phyloP scores from a whole-genome alignment of 129 eudicot genomes.

The Oenanthe sinensis region DNA sequence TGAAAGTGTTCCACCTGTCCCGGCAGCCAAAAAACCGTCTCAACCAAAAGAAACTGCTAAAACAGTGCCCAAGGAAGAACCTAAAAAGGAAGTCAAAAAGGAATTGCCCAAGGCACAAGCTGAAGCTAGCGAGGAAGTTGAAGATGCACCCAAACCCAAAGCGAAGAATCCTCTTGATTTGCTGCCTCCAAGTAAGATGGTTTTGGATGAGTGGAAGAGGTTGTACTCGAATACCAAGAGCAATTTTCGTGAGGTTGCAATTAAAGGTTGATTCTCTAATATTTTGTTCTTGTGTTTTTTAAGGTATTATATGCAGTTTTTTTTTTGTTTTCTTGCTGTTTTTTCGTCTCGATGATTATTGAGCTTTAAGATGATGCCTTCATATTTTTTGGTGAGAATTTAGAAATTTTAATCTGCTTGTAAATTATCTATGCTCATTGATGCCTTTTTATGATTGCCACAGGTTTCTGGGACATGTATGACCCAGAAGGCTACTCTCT shows the following conservation, averaged over 20 bases:
- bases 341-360: not conserved
- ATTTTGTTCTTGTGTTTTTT: not conserved
- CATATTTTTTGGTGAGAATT: not conserved
- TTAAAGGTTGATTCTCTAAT: slow-evolving; percentile 49
- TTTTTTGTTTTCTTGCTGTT: not conserved
- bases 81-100: slow-evolving; percentile 50
- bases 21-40: slow-evolving; percentile 53
- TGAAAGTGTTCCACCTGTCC: slow-evolving; percentile 46
- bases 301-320: not conserved
- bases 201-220: slow-evolving; percentile 97
- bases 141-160: slow-evolving; percentile 96
- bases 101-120: slow-evolving; percentile 49
- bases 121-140: slow-evolving; percentile 50
- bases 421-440: not conserved
- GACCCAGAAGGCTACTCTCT: slow-evolving; percentile 97
- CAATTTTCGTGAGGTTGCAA: slow-evolving; percentile 94
- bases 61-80: slow-evolving; percentile 56
- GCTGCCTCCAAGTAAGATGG: slow-evolving; percentile 87
- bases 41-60: slow-evolving; percentile 53
- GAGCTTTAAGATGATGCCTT: not conserved
- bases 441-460: not conserved
- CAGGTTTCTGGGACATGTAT: slow-evolving; percentile 98
- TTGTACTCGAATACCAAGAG: slow-evolving; percentile 91
- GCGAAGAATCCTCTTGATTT: slow-evolving; percentile 91
- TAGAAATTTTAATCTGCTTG: not conserved